Conservation (phyloP, 768 basidiomycete species). For the Phylloporus sp. region DNA sequence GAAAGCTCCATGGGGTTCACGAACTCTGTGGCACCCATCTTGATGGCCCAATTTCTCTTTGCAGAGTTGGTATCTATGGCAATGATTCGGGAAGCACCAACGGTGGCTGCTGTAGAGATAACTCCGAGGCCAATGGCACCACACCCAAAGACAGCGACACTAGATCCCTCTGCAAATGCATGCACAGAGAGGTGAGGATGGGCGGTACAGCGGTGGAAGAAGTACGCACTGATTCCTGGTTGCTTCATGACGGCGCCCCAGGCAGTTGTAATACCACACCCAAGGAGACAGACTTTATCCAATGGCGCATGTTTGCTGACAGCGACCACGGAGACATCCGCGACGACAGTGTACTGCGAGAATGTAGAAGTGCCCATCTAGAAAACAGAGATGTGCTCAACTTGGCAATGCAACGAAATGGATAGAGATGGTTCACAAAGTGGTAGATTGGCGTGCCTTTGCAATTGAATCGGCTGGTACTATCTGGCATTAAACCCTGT, state of each 20-base stretch:
- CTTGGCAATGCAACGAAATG: background rate
- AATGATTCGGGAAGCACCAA: slow-evolving; percentile 84
- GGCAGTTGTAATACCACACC: slow-evolving; percentile 96
- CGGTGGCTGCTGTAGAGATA: slow-evolving; percentile 70
- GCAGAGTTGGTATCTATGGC: slow-evolving; percentile 85
- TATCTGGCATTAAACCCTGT: slow-evolving; percentile 92
- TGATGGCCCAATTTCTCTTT: slow-evolving; percentile 84
- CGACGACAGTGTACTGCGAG: slow-evolving; percentile 99
- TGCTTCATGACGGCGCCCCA: slow-evolving; percentile 96
- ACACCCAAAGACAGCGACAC: slow-evolving; percentile 92
- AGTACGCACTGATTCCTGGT: slow-evolving; percentile 66
- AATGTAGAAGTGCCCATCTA: slow-evolving; percentile 99
- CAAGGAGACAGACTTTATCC: slow-evolving; percentile 94
- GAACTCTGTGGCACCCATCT: slow-evolving; percentile 95
- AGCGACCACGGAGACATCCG: slow-evolving; percentile 93
- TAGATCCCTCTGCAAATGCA: slow-evolving; percentile 59
- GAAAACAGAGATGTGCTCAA: background rate
- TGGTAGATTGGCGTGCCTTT: slow-evolving; percentile 85
- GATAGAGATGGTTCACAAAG: slow-evolving; percentile 57
- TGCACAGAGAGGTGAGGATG: background rate
- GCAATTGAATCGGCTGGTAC: slow-evolving; percentile 79
- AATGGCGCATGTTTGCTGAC: slow-evolving; percentile 83
- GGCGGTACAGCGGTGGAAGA: background rate
- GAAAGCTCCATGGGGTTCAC: slow-evolving; percentile 73
- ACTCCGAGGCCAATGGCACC: slow-evolving; percentile 95